Conservation (phyloP, 164 flowering plant species). For the Hamamelis virginiana region DNA sequence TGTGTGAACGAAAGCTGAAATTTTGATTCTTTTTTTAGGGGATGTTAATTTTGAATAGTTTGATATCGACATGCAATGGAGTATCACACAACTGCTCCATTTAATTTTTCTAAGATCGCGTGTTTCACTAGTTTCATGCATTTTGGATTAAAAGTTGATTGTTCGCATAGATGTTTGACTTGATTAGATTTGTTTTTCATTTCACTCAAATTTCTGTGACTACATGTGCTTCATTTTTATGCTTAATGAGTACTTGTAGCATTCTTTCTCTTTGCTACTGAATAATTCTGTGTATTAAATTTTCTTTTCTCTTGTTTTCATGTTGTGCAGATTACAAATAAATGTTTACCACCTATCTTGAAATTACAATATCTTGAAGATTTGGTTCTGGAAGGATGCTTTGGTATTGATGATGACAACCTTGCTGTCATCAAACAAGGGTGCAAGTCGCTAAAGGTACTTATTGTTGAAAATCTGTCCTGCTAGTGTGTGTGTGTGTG, state of each 20-base stretch:
- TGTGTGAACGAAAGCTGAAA: too few species aligned
- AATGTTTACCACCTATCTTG: slow-evolving; percentile 62
- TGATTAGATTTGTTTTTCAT: not conserved
- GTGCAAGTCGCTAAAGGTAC: slow-evolving; percentile 72
- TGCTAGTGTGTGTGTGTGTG: not conserved
- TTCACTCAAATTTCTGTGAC: not conserved
- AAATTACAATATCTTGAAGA: slow-evolving; percentile 67
- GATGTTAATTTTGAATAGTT: too few species aligned
- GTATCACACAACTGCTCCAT: too few species aligned
- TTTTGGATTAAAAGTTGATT: not conserved
- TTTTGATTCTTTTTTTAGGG: too few species aligned
- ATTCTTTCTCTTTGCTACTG: too few species aligned
- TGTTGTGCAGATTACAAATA: slow-evolving; percentile 63
- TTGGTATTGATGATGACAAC: slow-evolving; percentile 70
- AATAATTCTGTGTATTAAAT: too few species aligned
- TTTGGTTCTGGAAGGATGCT: slow-evolving; percentile 76
- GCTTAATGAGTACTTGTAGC: not conserved
- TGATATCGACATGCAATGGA: too few species aligned
- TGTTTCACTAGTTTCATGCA: too few species aligned
- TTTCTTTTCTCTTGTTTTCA: not conserved
- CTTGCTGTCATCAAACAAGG: slow-evolving; percentile 54
- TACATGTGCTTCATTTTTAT: not conserved
- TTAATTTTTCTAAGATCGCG: too few species aligned
- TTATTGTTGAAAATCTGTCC: not conserved
- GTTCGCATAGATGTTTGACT: not conserved